These are phyloP conservation scores for Peronospora farinosa DNA, from an alignment of 352 stramenopile genomes.

Conservation along the genomic window DNA sequence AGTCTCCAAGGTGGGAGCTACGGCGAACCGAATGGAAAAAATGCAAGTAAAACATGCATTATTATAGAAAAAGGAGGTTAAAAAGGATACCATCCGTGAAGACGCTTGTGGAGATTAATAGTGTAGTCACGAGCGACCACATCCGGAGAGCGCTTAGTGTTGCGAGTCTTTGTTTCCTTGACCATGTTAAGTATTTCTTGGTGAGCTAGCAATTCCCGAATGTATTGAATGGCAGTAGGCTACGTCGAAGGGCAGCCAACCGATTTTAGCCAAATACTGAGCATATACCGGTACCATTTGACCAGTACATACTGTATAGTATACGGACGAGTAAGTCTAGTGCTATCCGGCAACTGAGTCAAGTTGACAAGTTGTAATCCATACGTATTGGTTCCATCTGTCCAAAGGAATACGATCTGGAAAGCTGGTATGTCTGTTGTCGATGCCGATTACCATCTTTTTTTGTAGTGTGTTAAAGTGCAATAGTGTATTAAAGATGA, in stretches of 20 bases:
- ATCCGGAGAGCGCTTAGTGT: conserved; percentile 86
- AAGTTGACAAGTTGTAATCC: too few species aligned
- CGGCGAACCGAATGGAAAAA: conserved; percentile 26
- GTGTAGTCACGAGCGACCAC: conserved; percentile 97
- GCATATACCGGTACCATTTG: conserved; percentile 7
- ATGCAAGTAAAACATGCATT: conserved; percentile 1
- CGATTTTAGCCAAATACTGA: conserved; percentile 17
- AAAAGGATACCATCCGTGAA: conserved; percentile 89
- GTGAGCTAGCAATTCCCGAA: conserved; percentile 43
- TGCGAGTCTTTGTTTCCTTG: conserved; percentile 84
- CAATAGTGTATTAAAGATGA: too few species aligned
- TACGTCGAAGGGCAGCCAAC: conserved; percentile 19
- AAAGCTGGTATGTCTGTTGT: too few species aligned
- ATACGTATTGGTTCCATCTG: too few species aligned
- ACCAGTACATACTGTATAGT: conserved; percentile 6
- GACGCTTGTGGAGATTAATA: conserved; percentile 98
- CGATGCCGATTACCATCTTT: too few species aligned
- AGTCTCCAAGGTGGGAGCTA: conserved; percentile 87
- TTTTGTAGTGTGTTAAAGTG: too few species aligned
- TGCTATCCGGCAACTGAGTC: too few species aligned
- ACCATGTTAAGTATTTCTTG: conserved; percentile 57
- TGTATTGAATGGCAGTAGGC: conserved; percentile 17
- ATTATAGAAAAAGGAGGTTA: conserved; percentile 34
- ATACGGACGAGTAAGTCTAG: background rate
- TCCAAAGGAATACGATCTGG: too few species aligned